phyloP scores from a whole-genome alignment of 148 eudicot genomes.

The Silene uniflora region DNA sequence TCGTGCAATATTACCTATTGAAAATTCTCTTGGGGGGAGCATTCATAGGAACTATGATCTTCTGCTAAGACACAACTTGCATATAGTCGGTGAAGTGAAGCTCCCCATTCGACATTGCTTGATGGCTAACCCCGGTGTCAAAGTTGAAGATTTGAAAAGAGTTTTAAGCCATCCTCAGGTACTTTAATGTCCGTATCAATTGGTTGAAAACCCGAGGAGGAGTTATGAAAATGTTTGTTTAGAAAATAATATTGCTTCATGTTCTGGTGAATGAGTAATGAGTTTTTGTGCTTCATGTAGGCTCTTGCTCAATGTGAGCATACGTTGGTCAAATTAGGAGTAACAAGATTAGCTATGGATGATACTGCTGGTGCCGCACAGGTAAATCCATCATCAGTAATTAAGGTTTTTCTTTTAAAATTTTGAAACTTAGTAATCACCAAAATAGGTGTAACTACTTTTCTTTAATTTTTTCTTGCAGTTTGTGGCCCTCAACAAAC shows the following conservation, averaged over 20 bases:
- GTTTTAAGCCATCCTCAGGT: conserved; percentile 62
- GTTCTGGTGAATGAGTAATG: conserved; percentile 11
- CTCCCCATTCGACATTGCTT: conserved; percentile 50
- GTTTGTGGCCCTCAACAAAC: conserved; percentile 45
- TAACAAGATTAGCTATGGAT: conserved; percentile 43
- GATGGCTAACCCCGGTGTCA: conserved; percentile 46
- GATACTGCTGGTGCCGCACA: conserved; percentile 58
- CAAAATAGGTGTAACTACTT: conserved; percentile 3
- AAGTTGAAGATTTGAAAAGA: conserved; percentile 33
- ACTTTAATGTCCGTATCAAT: conserved; percentile 2
- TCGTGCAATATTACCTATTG: conserved; percentile 57
- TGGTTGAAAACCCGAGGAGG: not conserved
- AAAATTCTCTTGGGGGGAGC: conserved; percentile 55
- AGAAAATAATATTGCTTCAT: not conserved
- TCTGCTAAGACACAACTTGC: conserved; percentile 46
- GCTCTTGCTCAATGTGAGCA: conserved; percentile 57
- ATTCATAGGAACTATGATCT: conserved; percentile 58
- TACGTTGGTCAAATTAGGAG: conserved; percentile 40
- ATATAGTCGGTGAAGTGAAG: conserved; percentile 60
- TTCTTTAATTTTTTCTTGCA: conserved; percentile 16
- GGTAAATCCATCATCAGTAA: conserved; percentile 22
- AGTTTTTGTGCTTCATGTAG: conserved; percentile 20
- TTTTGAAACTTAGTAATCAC: not conserved
- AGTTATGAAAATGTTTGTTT: not conserved
- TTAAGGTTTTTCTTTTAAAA: not conserved